Evolutionary conservation across 306 rosid species (phyloP), one percentile per base, ranked within the genome.

Genomic region (Gastrolobium villosum): DNA sequence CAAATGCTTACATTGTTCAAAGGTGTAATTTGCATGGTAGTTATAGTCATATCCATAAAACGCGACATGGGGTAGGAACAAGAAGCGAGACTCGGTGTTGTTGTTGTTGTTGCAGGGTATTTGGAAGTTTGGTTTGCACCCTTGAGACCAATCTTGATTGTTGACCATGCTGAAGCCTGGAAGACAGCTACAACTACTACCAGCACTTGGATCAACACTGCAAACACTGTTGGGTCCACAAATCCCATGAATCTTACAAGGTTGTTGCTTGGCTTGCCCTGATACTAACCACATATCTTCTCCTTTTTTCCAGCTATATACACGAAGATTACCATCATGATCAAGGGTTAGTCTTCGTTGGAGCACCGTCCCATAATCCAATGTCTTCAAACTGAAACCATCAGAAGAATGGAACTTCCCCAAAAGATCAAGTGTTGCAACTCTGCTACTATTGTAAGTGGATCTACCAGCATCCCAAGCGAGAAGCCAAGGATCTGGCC

Each of bases 211-310:
- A n/a, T 74, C 10, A 41, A 13, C 15, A 43, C 57, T 73, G 62
- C 78, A 73, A 31, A 52, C 31, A 32, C 78, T 73, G 11, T 73
- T 73, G 2, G 78, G 45, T 44, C 78, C 78, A 73, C 78, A 73
- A 59, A 57, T 73, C 4, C 78, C 78, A 14, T 74, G 78, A 31
- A 59, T 35, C 0, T 14, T 9, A 34, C 78, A 74, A 59, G 69
- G 59, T 32, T 59, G 57, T 59, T n/a, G 69, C 0, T 5, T 4
- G 26, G 60, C 44, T 5, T 59, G 69, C 4, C 78, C 69, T 0
- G 69, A 59, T 1, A 74, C 34, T 2, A 0, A 32, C 79, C 79
- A 74, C 10, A 37, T 10, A 0, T 43, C 4, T n/a, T 44, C 1
- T 11, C 53, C 59, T 9, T 45, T 3, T 32, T 32, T 59, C 3